phyloP scores from a whole-genome alignment of 2,329 filamentous ascomycete genomes.

The Penicillium italicum region DNA sequence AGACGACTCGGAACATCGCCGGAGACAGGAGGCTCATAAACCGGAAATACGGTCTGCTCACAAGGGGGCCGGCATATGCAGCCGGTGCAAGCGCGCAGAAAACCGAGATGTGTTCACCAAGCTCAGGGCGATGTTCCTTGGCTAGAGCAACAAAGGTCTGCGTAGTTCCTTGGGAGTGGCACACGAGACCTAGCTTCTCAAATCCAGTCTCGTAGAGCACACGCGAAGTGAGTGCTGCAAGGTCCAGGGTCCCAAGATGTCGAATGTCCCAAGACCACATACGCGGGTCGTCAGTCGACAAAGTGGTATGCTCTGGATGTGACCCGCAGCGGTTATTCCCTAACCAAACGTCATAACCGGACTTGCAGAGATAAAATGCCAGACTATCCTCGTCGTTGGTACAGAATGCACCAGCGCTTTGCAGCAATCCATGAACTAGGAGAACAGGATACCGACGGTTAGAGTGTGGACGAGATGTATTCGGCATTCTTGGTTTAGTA shows the following conservation, averaged over 20 bases:
- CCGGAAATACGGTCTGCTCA: constrained; percentile 84
- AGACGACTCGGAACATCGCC: constrained; percentile 71
- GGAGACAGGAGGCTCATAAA: constrained; percentile 82
- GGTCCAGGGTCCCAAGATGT: constrained; percentile 86
- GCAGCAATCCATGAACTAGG: constrained; percentile 81
- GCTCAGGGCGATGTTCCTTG: constrained; percentile 81
- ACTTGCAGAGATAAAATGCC: constrained; percentile 88
- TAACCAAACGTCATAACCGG: constrained; percentile 91
- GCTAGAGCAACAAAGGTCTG: constrained; percentile 83
- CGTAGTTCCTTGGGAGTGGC: constrained; percentile 88
- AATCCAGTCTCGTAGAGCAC: constrained; percentile 82
- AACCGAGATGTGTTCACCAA: constrained; percentile 77
- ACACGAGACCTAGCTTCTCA: constrained; percentile 74
- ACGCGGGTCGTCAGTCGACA: constrained; percentile 71
- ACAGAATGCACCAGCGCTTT: constrained; percentile 84
- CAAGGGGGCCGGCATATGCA: constrained; percentile 80
- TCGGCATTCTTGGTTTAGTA: constrained; percentile 35
- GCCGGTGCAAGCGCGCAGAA: constrained; percentile 91
- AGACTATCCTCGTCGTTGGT: constrained; percentile 85
- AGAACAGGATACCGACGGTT: constrained; percentile 67
- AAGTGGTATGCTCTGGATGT: constrained; percentile 67
- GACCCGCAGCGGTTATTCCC: constrained; percentile 92
- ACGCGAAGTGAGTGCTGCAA: constrained; percentile 74
- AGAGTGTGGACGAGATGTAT: constrained; percentile 26
- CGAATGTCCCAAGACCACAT: constrained; percentile 98